Conservation (phyloP, 2,329 filamentous ascomycete genomes). For the Curvularia sp. region DNA sequence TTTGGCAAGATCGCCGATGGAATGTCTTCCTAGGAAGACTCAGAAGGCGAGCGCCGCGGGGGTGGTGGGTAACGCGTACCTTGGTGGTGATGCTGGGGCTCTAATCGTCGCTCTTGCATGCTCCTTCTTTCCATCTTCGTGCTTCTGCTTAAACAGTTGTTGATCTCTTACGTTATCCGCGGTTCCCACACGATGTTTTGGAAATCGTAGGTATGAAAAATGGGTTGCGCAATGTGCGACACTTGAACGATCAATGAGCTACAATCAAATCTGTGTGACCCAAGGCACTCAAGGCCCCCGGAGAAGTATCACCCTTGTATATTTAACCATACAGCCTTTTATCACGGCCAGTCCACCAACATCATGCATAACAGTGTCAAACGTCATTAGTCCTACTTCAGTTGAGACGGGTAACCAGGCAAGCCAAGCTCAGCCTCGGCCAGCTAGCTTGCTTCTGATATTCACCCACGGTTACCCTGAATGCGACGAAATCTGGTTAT, state of each 20-base stretch:
- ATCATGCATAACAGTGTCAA: slow-evolving; percentile 3
- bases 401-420: slow-evolving; percentile 17
- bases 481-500: slow-evolving; percentile 5
- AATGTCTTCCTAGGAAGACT: slow-evolving; percentile 11
- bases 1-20: slow-evolving; percentile 14
- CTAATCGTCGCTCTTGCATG: slow-evolving; percentile 12
- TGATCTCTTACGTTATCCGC: neutral
- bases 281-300: neutral
- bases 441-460: slow-evolving; percentile 18
- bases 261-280: neutral
- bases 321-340: slow-evolving; percentile 6
- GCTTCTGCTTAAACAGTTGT: slow-evolving; percentile 1
- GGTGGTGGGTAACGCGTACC: slow-evolving; percentile 6
- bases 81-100: slow-evolving; percentile 5
- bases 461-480: slow-evolving; percentile 21
- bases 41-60: neutral
- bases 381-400: slow-evolving; percentile 22
- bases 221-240: neutral
- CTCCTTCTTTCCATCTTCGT: slow-evolving; percentile 12
- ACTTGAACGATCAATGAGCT: slow-evolving; percentile 1
- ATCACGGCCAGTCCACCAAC: neutral
- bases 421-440: slow-evolving; percentile 13
- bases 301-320: neutral
- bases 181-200: neutral
- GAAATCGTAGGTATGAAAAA: neutral